Percentiles rank a stretch among this genome's conserved stretches.
Conservation (phyloP, 768 basidiomycete species). For the Termitomyces sp. region DNA sequence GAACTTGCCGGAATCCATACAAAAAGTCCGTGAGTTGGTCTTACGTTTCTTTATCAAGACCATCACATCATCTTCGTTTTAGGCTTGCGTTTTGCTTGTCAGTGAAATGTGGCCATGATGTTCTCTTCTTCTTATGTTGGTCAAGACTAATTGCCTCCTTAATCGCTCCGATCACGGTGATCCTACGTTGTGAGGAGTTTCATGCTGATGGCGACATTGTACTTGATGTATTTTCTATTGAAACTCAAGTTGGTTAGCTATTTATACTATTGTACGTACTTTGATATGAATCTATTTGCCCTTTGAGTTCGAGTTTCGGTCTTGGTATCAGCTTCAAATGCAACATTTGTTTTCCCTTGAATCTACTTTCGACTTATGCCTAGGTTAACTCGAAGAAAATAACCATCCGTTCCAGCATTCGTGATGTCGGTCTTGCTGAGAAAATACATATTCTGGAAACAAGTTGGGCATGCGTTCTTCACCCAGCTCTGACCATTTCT, state of each 20-base stretch:
- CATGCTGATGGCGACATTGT: conserved; percentile 65
- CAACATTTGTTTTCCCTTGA: not conserved
- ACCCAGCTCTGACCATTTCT: too few relatives aligned
- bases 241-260: not conserved
- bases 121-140: conserved; percentile 33
- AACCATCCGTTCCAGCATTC: too few relatives aligned
- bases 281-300: not conserved
- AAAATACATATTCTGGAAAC: too few relatives aligned
- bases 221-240: not conserved
- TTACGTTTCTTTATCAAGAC: conserved; percentile 18
- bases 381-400: too few relatives aligned
- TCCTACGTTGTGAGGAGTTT: conserved; percentile 78
- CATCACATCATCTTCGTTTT: conserved; percentile 40
- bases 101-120: conserved; percentile 39
- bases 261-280: too few relatives aligned
- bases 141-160: conserved; percentile 58
- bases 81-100: conserved; percentile 60
- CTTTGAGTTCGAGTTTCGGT: not conserved
- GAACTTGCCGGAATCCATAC: conserved; percentile 13
- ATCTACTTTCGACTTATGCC: not conserved
- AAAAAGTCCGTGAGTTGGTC: not conserved
- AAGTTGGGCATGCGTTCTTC: too few relatives aligned
- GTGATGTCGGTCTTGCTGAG: too few relatives aligned
- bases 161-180: conserved; percentile 77
- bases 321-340: not conserved